Percentiles rank a stretch among this genome's conserved stretches.
Evolutionary conservation across 2,329 filamentous ascomycete species (phyloP).

Genomic region (Pyrenophora tritici-repentis): DNA sequence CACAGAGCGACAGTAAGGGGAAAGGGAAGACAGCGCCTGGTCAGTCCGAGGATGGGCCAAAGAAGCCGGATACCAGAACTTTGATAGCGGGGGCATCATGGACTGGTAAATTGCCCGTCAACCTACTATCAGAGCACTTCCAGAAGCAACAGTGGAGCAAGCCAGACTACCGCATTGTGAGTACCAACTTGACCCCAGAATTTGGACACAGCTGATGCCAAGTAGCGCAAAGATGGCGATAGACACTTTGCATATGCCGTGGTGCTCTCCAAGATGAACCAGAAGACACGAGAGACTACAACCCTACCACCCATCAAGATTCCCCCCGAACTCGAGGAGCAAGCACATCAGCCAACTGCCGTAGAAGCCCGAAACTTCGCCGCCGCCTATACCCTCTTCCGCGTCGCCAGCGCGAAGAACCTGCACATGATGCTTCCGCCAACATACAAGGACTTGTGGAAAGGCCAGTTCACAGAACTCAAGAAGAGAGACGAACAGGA

Average conservation of each 20-base stretch:
- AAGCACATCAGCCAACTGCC: slow-evolving; percentile 76
- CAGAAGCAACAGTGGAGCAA: slow-evolving; percentile 96
- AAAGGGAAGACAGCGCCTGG: slow-evolving; percentile 40
- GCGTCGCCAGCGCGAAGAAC: slow-evolving; percentile 94
- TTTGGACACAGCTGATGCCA: background rate
- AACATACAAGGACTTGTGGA: slow-evolving; percentile 88
- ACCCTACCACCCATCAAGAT: slow-evolving; percentile 82
- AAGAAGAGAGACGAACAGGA: slow-evolving; percentile 81
- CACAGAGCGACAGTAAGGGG: slow-evolving; percentile 31
- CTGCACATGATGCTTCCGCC: slow-evolving; percentile 93
- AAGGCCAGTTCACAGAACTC: slow-evolving; percentile 78
- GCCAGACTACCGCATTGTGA: slow-evolving; percentile 84
- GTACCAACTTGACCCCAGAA: background rate
- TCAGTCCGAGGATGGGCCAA: slow-evolving; percentile 51
- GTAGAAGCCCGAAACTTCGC: slow-evolving; percentile 93
- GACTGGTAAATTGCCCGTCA: slow-evolving; percentile 96
- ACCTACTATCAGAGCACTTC: slow-evolving; percentile 90
- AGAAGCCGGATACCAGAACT: slow-evolving; percentile 68
- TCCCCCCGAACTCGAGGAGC: slow-evolving; percentile 74
- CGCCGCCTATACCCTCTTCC: slow-evolving; percentile 86
- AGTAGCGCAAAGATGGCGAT: slow-evolving; percentile 70
- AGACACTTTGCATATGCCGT: slow-evolving; percentile 77
- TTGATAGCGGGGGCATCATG: slow-evolving; percentile 93
- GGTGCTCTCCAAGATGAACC: slow-evolving; percentile 72
- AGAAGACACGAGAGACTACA: slow-evolving; percentile 79